Base-by-base conservation (phyloP, 345 rosid species). In the Murraya paniculata region DNA sequence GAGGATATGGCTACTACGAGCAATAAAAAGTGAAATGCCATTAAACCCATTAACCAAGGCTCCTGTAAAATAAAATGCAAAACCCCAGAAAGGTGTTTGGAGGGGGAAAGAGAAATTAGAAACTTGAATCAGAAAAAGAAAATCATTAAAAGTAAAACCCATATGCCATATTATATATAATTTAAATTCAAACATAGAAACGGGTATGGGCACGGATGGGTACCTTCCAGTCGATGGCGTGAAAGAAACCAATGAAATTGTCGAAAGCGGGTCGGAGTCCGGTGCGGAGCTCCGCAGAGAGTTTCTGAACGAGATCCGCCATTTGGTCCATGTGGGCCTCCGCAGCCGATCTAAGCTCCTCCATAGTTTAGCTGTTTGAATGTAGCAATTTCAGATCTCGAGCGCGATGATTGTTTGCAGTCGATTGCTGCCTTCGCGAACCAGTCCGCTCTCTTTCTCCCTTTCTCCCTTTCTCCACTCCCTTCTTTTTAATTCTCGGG, bases 221-320 rank as follows among this genome's bases (percentile, higher is more conserved):
- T 6, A 61, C 98, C 98, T 86, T 96, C 99, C 99, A 96, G 84
- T 92, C 90, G 61, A 94, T 90, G 67, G 98, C 98, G 82, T 96
- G 93, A 81, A 90, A 85, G 82, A 96, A 96, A 0, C 99, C 99
- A 0, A 96, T 13, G 82, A 96, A 86, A 71, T 90, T 92, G 1
- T 89, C 97, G 80, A 86, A 86, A 2, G 98, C 97, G 31, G 99
- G 98, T 31, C 85, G 88, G 24, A 96, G 78, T 4, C 95, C 94
- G 2, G 94, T 84, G 27, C 94, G 90, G 79, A 96, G 90, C 80
- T 92, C 97, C 19, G 91, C 82, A 21, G 99, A 89, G 73, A 96
- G 79, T 30, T 92, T 91, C 85, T 91, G 95, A 45, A 96, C 76
- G 18, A 96, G 95, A 94, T 96, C 97, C 77, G 90, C 84, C 93